A percentile compares a stretch with the other conserved stretches of the same genome.
These are phyloP conservation scores for Citeromyces siamensis DNA, from an alignment of 1,139 yeast genomes.

Conservation along the genomic window DNA sequence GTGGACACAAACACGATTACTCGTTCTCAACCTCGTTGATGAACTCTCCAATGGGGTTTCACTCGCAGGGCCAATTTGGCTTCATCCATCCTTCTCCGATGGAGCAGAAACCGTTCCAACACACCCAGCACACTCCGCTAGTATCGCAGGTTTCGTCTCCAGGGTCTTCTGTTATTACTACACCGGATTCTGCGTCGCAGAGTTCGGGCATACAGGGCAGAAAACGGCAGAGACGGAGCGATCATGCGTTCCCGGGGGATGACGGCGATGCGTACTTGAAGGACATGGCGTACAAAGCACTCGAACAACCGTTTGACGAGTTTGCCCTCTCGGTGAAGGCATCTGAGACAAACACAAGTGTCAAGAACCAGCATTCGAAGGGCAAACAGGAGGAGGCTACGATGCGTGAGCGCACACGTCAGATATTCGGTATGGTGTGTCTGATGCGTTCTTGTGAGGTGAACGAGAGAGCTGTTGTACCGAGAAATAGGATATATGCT, in stretches of 20 bases:
- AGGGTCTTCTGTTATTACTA: conserved; percentile 5
- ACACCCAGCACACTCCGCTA: background rate
- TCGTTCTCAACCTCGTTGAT: background rate
- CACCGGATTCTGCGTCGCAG: conserved; percentile 1
- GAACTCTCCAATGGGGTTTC: conserved; percentile 1
- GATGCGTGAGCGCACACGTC: conserved; percentile 53
- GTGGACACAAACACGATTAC: background rate
- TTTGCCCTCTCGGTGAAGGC: conserved; percentile 36
- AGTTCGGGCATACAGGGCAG: background rate
- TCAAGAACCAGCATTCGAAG: background rate
- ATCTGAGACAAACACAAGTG: conserved; percentile 29
- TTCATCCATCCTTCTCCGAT: background rate
- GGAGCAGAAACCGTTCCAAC: background rate
- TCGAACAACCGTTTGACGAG: conserved; percentile 32
- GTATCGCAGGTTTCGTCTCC: conserved; percentile 1
- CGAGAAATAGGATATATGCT: conserved; percentile 73
- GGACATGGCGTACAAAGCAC: conserved; percentile 30
- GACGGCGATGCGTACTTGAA: conserved; percentile 35
- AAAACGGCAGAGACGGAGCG: background rate
- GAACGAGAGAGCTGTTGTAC: conserved; percentile 62
- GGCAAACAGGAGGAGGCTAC: conserved; percentile 10
- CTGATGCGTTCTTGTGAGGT: conserved; percentile 56
- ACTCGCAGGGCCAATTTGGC: background rate
- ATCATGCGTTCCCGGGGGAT: conserved; percentile 21
- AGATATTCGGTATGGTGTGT: conserved; percentile 77